These are phyloP conservation scores for Podospora pseudoanserina DNA, from an alignment of 495 filamentous ascomycete genomes.

Conservation along the genomic window DNA sequence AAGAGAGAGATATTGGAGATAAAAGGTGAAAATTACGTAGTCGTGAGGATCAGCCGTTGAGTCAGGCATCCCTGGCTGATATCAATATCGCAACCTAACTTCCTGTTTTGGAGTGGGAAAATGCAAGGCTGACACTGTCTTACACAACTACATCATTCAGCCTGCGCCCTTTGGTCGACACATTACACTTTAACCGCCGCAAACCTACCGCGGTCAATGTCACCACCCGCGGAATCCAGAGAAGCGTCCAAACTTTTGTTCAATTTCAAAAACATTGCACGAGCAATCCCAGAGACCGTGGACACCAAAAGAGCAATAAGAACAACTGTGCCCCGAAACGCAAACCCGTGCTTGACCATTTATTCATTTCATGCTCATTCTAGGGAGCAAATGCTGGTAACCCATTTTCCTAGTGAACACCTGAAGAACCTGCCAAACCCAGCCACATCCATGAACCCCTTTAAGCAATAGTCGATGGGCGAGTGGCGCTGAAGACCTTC, in stretches of 20 bases:
- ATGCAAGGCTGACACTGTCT: not conserved
- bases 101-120: conserved; percentile 15
- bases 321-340: conserved; percentile 16
- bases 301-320: conserved; percentile 7
- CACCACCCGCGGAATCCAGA: not conserved
- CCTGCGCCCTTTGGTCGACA: not conserved
- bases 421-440: conserved; percentile 50
- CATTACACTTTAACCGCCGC: not conserved
- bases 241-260: conserved; percentile 1
- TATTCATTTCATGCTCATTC: conserved; percentile 40
- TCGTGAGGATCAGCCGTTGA: not conserved
- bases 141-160: not conserved
- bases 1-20: not conserved
- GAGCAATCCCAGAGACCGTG: not conserved
- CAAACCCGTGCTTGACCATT: conserved; percentile 32
- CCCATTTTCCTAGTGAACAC: conserved; percentile 54
- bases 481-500: conserved; percentile 85
- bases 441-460: conserved; percentile 39
- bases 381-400: conserved; percentile 49
- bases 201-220: not conserved
- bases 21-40: not conserved
- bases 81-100: conserved; percentile 11
- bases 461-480: conserved; percentile 82
- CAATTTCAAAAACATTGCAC: conserved; percentile 6
- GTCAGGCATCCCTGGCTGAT: not conserved